Evolutionary conservation across 257 asterid genomes (phyloP), one percentile per base, ranked within the genome.

Genomic region (Jasminum sambac): DNA sequence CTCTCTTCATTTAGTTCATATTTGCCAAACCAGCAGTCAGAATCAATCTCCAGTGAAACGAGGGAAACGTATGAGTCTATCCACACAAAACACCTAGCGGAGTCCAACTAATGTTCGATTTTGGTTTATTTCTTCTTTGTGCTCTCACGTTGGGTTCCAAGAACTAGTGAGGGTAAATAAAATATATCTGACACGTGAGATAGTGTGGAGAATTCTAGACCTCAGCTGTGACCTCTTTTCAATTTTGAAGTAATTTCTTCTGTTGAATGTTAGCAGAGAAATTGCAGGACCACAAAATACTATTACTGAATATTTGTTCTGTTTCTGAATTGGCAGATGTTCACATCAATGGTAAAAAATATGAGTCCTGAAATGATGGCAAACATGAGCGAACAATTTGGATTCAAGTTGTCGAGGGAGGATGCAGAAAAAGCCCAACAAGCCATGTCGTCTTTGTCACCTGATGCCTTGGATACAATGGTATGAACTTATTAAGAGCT

Each of bases 341-440:
- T 95, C 67, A 79, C 97, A 2, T 88, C 98, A 60, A 87, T 95
- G 98, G 79, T 95, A 64, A 88, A 88, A 76, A 91, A 87, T 77
- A 87, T 91, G 80, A 90, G 77, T 86, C 99, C 99, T 23, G 99
- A 95, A 67, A 85, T 82, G 88, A 90, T 95, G 99, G 87, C 96
- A 67, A 95, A 76, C 87, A 95, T 91, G 99, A 81, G 97, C 44
- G 90, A 90, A 84, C 98, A 91, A 71, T 91, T 95, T 69, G 99
- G 99, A 30, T 59, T 88, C 64, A 88, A 91, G 81, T 90, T 95
- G 72, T 88, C 98, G 23, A 96, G 80, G 8, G 98, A 90, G 79
- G 99, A 91, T 74, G 98, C 98, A n/a, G 99, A 86, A 81, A 91
- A 83, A 82, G 99, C 99, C 71, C 99, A 95, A 70, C 96, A 91